phyloP scores from a whole-genome alignment of 1,284 basidiomycete species.

The Rhodofomes roseus region DNA sequence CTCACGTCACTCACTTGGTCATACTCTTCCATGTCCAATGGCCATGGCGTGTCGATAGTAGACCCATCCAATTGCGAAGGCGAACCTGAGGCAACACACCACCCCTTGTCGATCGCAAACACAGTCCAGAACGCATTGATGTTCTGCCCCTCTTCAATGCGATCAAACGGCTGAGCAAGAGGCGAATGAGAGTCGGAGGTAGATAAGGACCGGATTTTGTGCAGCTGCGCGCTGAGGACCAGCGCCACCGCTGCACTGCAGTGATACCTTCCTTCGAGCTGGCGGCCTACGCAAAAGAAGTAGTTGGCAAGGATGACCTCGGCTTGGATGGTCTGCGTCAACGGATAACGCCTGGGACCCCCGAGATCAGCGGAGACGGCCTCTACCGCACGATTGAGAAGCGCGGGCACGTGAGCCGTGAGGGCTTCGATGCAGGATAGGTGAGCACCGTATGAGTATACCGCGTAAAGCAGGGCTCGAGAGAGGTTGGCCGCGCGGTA shows the following conservation, averaged over 20 bases:
- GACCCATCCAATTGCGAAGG: conserved; percentile 30
- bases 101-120: conserved; percentile 39
- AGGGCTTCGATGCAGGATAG: conserved; percentile 18
- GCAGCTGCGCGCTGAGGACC: conserved; percentile 33
- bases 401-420: conserved; percentile 18
- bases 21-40: conserved; percentile 33
- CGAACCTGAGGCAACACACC: conserved; percentile 34
- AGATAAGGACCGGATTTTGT: conserved; percentile 29
- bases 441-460: conserved; percentile 24
- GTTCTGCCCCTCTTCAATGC: conserved; percentile 40
- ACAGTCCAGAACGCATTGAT: conserved; percentile 47
- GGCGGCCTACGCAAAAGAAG: conserved; percentile 35
- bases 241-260: conserved; percentile 39
- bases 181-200: conserved; percentile 18
- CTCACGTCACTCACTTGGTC: conserved; percentile 17
- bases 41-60: conserved; percentile 41
- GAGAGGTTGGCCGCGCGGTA: conserved; percentile 16
- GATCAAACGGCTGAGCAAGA: conserved; percentile 24
- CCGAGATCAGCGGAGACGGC: not conserved
- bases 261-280: conserved; percentile 41
- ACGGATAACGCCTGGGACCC: conserved; percentile 27
- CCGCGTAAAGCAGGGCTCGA: conserved; percentile 20
- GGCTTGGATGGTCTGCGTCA: conserved; percentile 36
- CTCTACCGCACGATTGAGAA: conserved; percentile 25
- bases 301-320: conserved; percentile 44